These are phyloP conservation scores for Hirsutella rhossiliensis DNA, from an alignment of 2,329 filamentous ascomycete species.

Conservation along the genomic window DNA sequence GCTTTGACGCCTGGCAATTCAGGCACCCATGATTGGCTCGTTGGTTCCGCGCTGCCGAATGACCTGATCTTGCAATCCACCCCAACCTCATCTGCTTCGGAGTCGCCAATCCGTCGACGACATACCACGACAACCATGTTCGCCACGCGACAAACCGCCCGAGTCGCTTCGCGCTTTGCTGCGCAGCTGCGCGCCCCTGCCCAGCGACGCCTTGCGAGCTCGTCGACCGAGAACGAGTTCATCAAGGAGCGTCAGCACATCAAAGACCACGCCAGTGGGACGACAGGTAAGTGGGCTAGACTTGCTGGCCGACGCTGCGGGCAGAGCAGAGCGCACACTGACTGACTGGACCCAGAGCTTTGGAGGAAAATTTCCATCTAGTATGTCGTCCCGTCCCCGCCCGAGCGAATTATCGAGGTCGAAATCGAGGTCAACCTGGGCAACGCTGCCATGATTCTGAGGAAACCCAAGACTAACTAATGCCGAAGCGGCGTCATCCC, in stretches of 20 bases:
- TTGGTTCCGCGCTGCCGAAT: slow-evolving; percentile 8
- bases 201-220: slow-evolving; percentile 63
- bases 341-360: slow-evolving; percentile 49
- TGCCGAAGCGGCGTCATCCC: slow-evolving; percentile 59
- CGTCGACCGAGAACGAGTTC: slow-evolving; percentile 79
- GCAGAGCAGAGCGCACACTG: slow-evolving; percentile 11
- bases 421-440: not conserved
- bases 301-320: not conserved
- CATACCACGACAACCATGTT: slow-evolving; percentile 38
- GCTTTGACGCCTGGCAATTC: slow-evolving; percentile 15
- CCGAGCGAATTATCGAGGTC: not conserved
- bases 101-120: slow-evolving; percentile 4
- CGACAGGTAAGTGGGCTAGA: slow-evolving; percentile 52
- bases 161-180: slow-evolving; percentile 49
- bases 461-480: not conserved
- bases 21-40: slow-evolving; percentile 13
- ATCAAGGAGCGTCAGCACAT: slow-evolving; percentile 83
- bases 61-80: slow-evolving; percentile 20
- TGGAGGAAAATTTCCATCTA: slow-evolving; percentile 96
- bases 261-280: slow-evolving; percentile 78
- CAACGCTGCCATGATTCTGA: not conserved
- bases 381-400: slow-evolving; percentile 43
- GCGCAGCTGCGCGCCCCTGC: slow-evolving; percentile 45
- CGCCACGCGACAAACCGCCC: slow-evolving; percentile 48
- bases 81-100: not conserved